Conservation (phyloP, 176 grass and related monocot species). For the Oryza longistaminata region DNA sequence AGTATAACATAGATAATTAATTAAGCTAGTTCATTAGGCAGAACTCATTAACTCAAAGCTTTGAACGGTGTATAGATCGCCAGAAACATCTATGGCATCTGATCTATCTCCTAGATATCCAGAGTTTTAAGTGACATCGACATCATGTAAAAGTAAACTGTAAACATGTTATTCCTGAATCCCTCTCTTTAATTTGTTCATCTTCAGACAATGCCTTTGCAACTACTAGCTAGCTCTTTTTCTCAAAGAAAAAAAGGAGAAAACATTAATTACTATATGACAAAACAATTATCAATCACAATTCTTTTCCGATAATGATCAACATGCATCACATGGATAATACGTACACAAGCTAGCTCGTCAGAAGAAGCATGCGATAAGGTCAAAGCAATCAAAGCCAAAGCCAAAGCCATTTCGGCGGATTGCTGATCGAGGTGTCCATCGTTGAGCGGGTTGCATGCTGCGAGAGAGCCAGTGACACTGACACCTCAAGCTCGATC, state of each 20-base stretch:
- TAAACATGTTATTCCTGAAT: neutral
- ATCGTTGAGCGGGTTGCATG: slow-evolving; percentile 1
- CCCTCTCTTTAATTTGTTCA: neutral
- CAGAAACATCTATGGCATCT: neutral
- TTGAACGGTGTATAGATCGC: neutral
- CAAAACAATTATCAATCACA: neutral
- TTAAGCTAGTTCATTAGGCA: too few relatives aligned
- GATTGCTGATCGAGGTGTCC: slow-evolving; percentile 15
- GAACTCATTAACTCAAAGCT: too few relatives aligned
- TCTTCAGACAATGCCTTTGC: neutral
- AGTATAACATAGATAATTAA: neutral
- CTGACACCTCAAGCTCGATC: slow-evolving; percentile 17
- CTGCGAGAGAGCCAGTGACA: neutral
- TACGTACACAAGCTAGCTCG: neutral
- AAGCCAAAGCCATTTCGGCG: neutral
- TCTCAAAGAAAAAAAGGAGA: neutral
- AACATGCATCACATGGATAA: neutral
- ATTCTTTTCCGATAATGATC: neutral
- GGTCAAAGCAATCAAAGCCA: neutral
- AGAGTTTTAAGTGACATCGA: neutral
- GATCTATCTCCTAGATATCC: neutral
- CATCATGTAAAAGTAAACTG: neutral
- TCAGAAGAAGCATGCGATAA: neutral
- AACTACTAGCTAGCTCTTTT: neutral
- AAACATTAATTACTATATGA: neutral